A percentile compares a stretch with the other conserved stretches of the same genome.
Evolutionary conservation across 352 stramenopile genomes (phyloP).

Genomic region (Phytopythium delawarense): DNA sequence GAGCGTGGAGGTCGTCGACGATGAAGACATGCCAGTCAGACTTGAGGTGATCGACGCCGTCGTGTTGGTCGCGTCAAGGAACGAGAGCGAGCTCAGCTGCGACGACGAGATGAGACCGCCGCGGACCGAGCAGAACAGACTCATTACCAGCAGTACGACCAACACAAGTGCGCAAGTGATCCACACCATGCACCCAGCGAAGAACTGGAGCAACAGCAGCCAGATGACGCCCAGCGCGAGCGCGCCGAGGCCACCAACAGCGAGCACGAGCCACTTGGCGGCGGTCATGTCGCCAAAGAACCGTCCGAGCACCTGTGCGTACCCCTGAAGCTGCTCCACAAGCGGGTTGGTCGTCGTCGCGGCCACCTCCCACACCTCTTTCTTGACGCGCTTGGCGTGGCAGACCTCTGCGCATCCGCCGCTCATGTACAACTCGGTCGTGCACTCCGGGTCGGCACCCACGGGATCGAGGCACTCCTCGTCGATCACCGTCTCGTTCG

Average conservation of each 20-base stretch:
- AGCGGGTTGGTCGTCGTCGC: conserved; percentile 57
- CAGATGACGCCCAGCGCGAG: conserved; percentile 60
- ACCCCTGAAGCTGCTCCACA: conserved; percentile 62
- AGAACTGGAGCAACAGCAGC: conserved; percentile 76
- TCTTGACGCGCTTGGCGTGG: conserved; percentile 65
- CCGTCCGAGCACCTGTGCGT: conserved; percentile 49
- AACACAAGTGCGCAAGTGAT: conserved; percentile 67
- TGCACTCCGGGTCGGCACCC: conserved; percentile 50
- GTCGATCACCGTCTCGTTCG: conserved; percentile 55
- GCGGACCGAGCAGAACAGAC: conserved; percentile 69
- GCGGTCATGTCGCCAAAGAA: conserved; percentile 76
- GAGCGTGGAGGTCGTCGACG: conserved; percentile 24
- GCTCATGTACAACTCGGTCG: conserved; percentile 29
- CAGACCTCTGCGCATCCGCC: conserved; percentile 38
- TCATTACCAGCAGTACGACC: conserved; percentile 57
- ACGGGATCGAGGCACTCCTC: conserved; percentile 60
- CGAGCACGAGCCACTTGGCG: conserved; percentile 50
- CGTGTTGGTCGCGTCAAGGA: conserved; percentile 38
- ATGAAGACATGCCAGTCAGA: not conserved
- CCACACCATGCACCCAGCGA: conserved; percentile 76
- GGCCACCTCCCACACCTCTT: conserved; percentile 53
- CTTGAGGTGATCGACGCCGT: not conserved
- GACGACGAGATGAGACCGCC: conserved; percentile 51
- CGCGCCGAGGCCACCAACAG: conserved; percentile 46
- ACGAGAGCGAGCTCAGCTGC: conserved; percentile 30